A percentile compares a stretch with the other conserved stretches of the same genome.
phyloP scores from a whole-genome alignment of 2,329 filamentous ascomycete genomes.

The Sclerotinia glacialis region DNA sequence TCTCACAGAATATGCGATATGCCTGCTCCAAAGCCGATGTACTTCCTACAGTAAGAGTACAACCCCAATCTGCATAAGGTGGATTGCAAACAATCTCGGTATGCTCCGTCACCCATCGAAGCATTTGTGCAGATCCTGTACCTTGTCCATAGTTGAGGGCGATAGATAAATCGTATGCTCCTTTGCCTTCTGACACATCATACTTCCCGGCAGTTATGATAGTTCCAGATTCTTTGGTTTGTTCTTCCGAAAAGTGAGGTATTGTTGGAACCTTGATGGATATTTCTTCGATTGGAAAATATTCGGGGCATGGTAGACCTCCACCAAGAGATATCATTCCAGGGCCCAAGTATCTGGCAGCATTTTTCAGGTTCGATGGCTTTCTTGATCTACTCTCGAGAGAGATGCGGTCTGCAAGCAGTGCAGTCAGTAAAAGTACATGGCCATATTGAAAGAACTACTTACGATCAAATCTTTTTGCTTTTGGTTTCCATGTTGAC shows the following conservation, averaged over 20 bases:
- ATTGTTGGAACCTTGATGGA: constrained; percentile 68
- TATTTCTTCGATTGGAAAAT: constrained; percentile 87
- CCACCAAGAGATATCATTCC: constrained; percentile 89
- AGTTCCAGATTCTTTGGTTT: constrained; percentile 58
- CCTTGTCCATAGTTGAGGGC: constrained; percentile 93
- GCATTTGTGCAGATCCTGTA: constrained; percentile 77
- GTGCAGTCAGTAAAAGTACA: constrained; percentile 18
- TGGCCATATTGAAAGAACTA: constrained; percentile 35
- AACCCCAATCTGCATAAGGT: constrained; percentile 87
- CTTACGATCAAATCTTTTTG: constrained; percentile 83
- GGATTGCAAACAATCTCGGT: constrained; percentile 86
- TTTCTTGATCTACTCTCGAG: constrained; percentile 58
- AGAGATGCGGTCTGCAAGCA: constrained; percentile 51
- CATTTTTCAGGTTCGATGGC: constrained; percentile 58
- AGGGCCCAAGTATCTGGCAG: constrained; percentile 47
- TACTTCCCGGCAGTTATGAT: constrained; percentile 74
- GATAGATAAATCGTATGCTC: constrained; percentile 72
- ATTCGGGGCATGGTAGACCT: constrained; percentile 81
- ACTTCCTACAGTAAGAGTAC: constrained; percentile 78
- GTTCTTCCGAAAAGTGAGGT: constrained; percentile 68
- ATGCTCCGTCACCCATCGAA: constrained; percentile 91
- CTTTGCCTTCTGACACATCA: constrained; percentile 62
- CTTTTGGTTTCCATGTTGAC: constrained; percentile 63
- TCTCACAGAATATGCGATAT: constrained; percentile 74
- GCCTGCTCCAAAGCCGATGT: constrained; percentile 83